Base-by-base conservation (phyloP, 164 flowering plant genomes). In the Euptelea pleiosperma region DNA sequence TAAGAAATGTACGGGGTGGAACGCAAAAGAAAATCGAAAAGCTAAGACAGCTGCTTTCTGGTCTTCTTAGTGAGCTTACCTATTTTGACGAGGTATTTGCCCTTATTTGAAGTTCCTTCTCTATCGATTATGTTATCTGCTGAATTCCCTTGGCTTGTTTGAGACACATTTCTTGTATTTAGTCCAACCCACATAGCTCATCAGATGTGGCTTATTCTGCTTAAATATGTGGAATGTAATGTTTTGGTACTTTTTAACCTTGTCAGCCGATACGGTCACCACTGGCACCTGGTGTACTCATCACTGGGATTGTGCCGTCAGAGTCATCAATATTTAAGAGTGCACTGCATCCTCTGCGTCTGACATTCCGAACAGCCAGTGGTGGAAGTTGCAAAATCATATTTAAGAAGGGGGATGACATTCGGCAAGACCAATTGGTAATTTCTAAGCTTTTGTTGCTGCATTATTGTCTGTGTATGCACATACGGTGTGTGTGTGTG, bases 401-500 rank as follows among this genome's bases (percentile, higher is more conserved):
- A 57, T 91, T 87, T 62, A 91, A 91, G 75, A 91, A 91, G 69
- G 97, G 97, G 53, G 97, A 91, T 74, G 97, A 91, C 67, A 68
- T 87, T 63, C 84, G 96, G 57, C 97, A 91, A 75, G 97, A 91
- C 57, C 97, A 91, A 70, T 67, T 91, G 86, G 97, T 90, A n/a
- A n/a, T n/a, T n/a, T n/a, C n/a, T n/a, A n/a, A n/a, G n/a, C n/a
- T n/a, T n/a, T n/a, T n/a, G n/a, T n/a, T n/a, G n/a, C n/a, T n/a
- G n/a, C n/a, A n/a, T n/a, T n/a, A 31, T 43, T 21, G 61, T 24
- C 11, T 58, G n/a, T 70, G 50, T n/a, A n/a, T n/a, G n/a, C n/a
- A n/a, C n/a, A n/a, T n/a, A n/a, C n/a, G n/a, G n/a, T n/a, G n/a
- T n/a, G n/a, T n/a, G n/a, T n/a, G n/a, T n/a, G n/a, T n/a, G n/a